Evolutionary conservation across 768 basidiomycete species (phyloP).

Genomic region (Boletales sp.): DNA sequence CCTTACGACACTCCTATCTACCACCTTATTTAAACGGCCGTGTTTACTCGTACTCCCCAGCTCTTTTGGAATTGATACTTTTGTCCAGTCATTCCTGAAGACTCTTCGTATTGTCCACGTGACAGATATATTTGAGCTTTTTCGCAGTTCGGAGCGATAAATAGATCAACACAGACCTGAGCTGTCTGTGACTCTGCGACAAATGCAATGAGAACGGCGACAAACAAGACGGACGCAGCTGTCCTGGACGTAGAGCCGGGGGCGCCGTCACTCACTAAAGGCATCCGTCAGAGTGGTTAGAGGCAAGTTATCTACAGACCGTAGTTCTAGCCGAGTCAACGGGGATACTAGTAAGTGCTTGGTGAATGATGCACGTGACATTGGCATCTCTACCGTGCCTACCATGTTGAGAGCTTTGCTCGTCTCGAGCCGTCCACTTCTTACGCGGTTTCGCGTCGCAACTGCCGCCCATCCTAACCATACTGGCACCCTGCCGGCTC

Average conservation of each 20-base stretch:
- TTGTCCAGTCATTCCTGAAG: too few relatives aligned
- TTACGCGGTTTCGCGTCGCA: constrained; percentile 47
- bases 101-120: too few relatives aligned
- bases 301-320: too few relatives aligned
- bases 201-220: constrained; percentile 62
- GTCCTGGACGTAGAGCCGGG: constrained; percentile 30
- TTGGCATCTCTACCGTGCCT: neutral
- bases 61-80: too few relatives aligned
- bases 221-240: constrained; percentile 52
- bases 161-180: constrained; percentile 46
- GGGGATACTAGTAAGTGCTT: too few relatives aligned
- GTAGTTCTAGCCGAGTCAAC: too few relatives aligned
- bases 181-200: constrained; percentile 74
- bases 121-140: constrained; percentile 5
- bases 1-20: too few relatives aligned
- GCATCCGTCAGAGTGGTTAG: constrained; percentile 2
- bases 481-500: constrained; percentile 19
- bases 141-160: neutral
- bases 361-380: constrained; percentile 7
- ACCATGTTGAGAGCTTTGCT: constrained; percentile 66
- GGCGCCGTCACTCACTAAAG: neutral
- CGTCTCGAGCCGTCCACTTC: constrained; percentile 57
- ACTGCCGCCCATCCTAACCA: constrained; percentile 31
- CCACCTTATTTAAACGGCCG: too few relatives aligned
- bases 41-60: too few relatives aligned